Conservation (phyloP, 2,329 filamentous ascomycete genomes). For the Spiromastix sp. region DNA sequence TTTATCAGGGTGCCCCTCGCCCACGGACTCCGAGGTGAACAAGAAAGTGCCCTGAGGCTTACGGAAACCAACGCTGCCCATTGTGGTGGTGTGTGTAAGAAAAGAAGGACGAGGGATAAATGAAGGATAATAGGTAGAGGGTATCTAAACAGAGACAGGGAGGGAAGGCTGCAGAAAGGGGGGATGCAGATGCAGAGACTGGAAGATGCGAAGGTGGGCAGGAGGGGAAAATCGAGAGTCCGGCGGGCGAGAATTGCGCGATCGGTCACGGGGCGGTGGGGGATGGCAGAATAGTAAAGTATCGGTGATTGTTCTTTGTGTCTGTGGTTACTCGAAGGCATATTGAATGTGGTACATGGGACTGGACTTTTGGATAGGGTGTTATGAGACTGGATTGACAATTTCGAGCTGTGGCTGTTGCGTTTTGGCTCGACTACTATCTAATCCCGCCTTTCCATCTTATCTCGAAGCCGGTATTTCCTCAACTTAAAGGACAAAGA, state of each 20-base stretch:
- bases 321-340: neutral
- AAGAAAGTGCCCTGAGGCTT: constrained; percentile 58
- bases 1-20: constrained; percentile 90
- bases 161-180: constrained; percentile 13
- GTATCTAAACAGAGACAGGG: constrained; percentile 14
- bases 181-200: constrained; percentile 20
- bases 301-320: neutral
- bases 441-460: neutral
- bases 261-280: constrained; percentile 5
- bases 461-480: neutral
- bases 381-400: too few relatives aligned
- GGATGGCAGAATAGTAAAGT: constrained; percentile 5
- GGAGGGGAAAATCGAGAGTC: constrained; percentile 3
- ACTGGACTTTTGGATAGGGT: neutral
- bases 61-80: constrained; percentile 33
- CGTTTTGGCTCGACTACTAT: neutral
- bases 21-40: constrained; percentile 84
- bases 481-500: neutral
- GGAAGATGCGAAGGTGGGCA: constrained; percentile 7
- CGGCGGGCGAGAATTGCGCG: constrained; percentile 8
- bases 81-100: constrained; percentile 35
- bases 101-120: constrained; percentile 12
- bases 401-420: neutral
- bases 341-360: too few relatives aligned
- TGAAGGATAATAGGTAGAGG: constrained; percentile 15